Evolutionary conservation across 1,284 basidiomycete species (phyloP), one percentile per base, ranked within the genome.

Genomic region (Sanghuangporus baumii): DNA sequence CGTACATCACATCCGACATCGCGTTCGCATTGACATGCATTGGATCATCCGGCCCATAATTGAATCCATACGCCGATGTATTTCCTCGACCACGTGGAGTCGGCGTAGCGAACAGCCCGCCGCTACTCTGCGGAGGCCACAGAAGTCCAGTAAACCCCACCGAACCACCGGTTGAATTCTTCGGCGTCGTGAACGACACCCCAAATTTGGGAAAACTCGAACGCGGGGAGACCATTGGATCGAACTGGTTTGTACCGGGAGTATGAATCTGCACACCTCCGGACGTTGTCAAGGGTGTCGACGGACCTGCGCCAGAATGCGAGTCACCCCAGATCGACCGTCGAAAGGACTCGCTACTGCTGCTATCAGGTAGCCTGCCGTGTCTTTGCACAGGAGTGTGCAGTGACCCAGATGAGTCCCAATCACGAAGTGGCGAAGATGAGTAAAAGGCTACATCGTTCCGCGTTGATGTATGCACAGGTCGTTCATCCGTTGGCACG

Each of bases 281-380:
- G 18, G 73, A 71, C 18, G 71, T 68, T 57, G 75, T 75, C 59
- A 76, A 78, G 4, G 84, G 86, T 8, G 85, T 86, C 18, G 75
- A 77, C 47, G 82, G 82, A 26, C 75, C 80, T 41, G 67, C 70
- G 34, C 70, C 71, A 57, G 73, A 73, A 23, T 57, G 58, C 23
- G 76, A 72, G 58, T 81, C 79, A 37, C 77, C 73, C 77, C 78
- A 81, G 34, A 80, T 78, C 18, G 78, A 76, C 55, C 75, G 75
- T n/a, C 50, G 55, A 37, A 54, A 50, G 41, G 36, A 47, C 55
- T 57, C 62, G 4, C 12, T 46, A 6, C 43, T 6, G 18, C 38
- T 36, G 18, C 38, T 37, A 38, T 34, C 34, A 34, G 34, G 51
- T 14, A 34, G 23, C 12, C 59, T n/a, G 18, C 48, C 46, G 5